Conservation (phyloP, 2,329 filamentous ascomycete genomes). For the Penicillium sp. region DNA sequence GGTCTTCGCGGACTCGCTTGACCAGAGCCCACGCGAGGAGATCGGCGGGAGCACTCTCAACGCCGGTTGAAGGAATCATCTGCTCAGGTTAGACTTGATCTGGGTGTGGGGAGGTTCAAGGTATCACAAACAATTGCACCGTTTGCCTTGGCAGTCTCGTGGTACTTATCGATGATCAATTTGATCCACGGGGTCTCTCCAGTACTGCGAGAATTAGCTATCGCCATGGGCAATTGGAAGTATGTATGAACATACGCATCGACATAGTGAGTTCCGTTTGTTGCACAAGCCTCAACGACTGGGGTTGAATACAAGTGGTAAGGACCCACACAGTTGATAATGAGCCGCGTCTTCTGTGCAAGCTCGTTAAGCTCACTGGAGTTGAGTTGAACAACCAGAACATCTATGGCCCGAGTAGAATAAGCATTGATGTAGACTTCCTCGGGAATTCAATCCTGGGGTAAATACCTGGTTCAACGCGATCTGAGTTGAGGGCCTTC, state of each 20-base stretch:
- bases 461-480: constrained; percentile 65
- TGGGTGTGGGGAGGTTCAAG: not conserved
- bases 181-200: constrained; percentile 67
- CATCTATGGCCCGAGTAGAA: constrained; percentile 31
- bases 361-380: constrained; percentile 54
- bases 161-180: constrained; percentile 63
- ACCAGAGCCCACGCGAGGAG: constrained; percentile 56
- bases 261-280: constrained; percentile 67
- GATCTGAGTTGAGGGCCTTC: constrained; percentile 67
- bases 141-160: constrained; percentile 60
- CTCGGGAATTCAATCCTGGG: not conserved
- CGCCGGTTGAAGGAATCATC: constrained; percentile 62
- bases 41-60: constrained; percentile 65
- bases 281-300: constrained; percentile 65
- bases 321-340: constrained; percentile 65
- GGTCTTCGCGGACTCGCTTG: constrained; percentile 54
- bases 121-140: constrained; percentile 57
- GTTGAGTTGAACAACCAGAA: constrained; percentile 52
- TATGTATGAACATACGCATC: constrained; percentile 51
- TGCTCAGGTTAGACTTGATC: constrained; percentile 26
- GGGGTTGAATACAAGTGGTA: constrained; percentile 66
- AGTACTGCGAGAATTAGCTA: constrained; percentile 44
- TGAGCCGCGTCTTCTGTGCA: constrained; percentile 57
- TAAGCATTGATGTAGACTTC: not conserved
- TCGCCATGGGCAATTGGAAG: not conserved